phyloP scores from a whole-genome alignment of 768 basidiomycete genomes.

The Rhizopogon roseolus region DNA sequence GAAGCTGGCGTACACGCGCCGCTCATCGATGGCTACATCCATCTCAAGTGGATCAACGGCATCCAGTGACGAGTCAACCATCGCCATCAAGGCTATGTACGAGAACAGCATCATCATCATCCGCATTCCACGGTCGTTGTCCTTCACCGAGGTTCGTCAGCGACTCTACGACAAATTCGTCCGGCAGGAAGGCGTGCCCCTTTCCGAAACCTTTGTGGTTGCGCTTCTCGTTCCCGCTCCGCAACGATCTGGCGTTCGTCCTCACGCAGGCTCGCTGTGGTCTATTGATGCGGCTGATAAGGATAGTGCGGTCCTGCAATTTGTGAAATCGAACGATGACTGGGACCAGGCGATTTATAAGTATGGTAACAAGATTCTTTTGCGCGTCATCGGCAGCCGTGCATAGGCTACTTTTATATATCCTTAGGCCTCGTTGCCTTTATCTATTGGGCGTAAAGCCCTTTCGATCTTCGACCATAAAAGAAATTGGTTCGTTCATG shows the following conservation, averaged over 20 bases:
- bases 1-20: constrained; percentile 9
- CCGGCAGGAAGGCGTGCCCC: constrained; percentile 50
- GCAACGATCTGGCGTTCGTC: constrained; percentile 13
- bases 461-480: constrained; percentile 1
- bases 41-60: constrained; percentile 35
- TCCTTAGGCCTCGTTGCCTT: constrained; percentile 1
- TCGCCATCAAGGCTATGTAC: constrained; percentile 63
- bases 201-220: constrained; percentile 52
- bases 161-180: constrained; percentile 64
- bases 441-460: not conserved
- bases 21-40: constrained; percentile 25
- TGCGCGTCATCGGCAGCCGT: constrained; percentile 42
- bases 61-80: constrained; percentile 17
- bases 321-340: constrained; percentile 51
- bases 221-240: constrained; percentile 42
- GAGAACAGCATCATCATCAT: constrained; percentile 61
- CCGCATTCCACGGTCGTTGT: constrained; percentile 41
- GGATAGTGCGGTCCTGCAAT: constrained; percentile 29
- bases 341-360: constrained; percentile 50
- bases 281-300: constrained; percentile 25
- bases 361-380: constrained; percentile 46
- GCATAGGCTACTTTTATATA: constrained; percentile 11
- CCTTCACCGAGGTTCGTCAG: constrained; percentile 50
- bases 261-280: constrained; percentile 31
- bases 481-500: constrained; percentile 4